Percentiles rank a stretch among this genome's conserved stretches.
These are phyloP conservation scores for Phycomyces blakesleeanus DNA, from an alignment of 192 early-diverging fungal genomes.

Conservation along the genomic window DNA sequence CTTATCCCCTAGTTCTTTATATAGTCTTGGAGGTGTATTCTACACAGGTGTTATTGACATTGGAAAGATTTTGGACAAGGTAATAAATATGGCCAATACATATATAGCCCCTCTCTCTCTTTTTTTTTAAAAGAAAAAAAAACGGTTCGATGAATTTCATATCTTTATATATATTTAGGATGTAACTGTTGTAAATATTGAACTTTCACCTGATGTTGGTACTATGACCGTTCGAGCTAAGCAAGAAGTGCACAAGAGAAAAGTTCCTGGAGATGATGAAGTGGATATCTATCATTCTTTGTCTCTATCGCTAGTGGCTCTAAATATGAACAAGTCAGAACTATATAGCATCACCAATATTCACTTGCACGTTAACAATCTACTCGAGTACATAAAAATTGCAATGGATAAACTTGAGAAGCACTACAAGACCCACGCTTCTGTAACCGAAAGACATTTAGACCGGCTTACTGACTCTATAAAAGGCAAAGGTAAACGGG, in stretches of 20 bases:
- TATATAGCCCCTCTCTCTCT: background rate
- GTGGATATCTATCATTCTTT: background rate
- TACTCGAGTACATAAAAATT: background rate
- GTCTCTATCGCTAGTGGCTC: background rate
- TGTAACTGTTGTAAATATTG: too few species aligned
- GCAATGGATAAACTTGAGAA: background rate
- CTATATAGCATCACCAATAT: background rate
- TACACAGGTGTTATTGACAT: background rate
- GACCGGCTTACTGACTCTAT: background rate
- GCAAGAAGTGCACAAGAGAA: background rate
- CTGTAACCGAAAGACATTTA: background rate
- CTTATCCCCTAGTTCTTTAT: background rate
- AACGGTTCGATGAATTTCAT: too few species aligned
- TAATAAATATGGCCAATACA: background rate
- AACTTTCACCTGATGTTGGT: too few species aligned
- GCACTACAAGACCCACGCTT: background rate
- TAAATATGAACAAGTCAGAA: background rate
- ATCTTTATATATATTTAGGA: too few species aligned
- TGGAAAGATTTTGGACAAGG: background rate
- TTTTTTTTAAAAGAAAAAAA: too few species aligned
- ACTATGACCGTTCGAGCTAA: too few species aligned
- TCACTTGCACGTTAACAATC: background rate
- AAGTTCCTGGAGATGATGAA: background rate
- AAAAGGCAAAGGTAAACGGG: background rate
- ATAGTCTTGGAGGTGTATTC: background rate